Base-by-base conservation (phyloP, 2,329 filamentous ascomycete species). In the Phoma sp. region DNA sequence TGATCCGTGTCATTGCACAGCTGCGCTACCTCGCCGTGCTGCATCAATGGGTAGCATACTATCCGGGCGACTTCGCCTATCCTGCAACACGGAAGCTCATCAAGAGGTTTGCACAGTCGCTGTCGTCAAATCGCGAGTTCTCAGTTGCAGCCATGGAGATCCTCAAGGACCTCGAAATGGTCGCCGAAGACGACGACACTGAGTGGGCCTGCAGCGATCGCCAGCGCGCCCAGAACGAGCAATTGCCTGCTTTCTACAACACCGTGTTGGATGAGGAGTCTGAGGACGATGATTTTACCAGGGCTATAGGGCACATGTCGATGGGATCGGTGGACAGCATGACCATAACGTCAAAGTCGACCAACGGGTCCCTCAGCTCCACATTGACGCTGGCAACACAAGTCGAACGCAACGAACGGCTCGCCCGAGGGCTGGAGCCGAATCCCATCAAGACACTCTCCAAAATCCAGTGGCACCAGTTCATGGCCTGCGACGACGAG, bases 11-110 rank as follows among this genome's bases (percentile, higher is more conserved):
- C 36, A 87, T 89, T 7, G 86, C 88, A 4, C 93, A 97, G 71
- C 82, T 96, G 49, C 86, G 93, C 46, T 89, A 93, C 57, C 87
- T 96, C 35, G 88, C 90, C 62, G 86, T 95, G 6, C 79, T 98
- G 54, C 90, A 91, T 4, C 90, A 90, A 71, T 99, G 95, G 95
- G 88, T 96, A 1, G 87, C 88, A 13, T 80, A 88, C 38, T 98
- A 98, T 73, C 93, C 95, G 0, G 93, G 92, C 13, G 95, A 99
- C 74, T 96, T 98, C 79, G 92, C 92, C 1, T 87, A 89, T 58
- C 83, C 88, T 1, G 83, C 83, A 22, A 96, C 91, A 2, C 86
- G 87, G 61, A 85, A 83, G 60, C 86, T 84, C 29, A 79, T 97
- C 35, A 85, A 88, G 44, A 86, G 86, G 23, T 95, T 99, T 66